These are phyloP conservation scores for Penicillium hordei DNA, from an alignment of 2,329 filamentous ascomycete genomes.

Conservation along the genomic window DNA sequence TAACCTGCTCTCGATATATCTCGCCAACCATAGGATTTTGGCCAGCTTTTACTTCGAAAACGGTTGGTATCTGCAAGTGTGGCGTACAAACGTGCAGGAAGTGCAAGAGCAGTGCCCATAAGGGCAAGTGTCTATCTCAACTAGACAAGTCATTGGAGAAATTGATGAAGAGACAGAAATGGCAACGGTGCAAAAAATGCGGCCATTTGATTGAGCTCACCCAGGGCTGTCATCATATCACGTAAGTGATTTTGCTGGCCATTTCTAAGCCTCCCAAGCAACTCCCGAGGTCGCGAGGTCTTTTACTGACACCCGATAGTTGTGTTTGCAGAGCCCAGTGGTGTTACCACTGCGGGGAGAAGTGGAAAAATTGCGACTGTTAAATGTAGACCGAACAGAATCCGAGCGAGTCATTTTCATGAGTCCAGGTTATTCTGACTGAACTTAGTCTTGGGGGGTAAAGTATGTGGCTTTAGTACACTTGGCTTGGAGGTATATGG, in stretches of 20 bases:
- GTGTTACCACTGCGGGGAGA: neutral
- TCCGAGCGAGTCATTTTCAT: neutral
- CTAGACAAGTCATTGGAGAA: neutral
- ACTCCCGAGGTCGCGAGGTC: neutral
- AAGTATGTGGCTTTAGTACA: neutral
- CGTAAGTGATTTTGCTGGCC: neutral
- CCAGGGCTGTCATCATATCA: neutral
- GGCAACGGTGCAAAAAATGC: neutral
- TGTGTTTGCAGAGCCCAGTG: constrained; percentile 2
- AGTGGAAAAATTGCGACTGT: neutral
- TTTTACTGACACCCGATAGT: neutral
- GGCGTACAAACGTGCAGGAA: neutral
- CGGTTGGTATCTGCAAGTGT: neutral
- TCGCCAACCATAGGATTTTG: neutral
- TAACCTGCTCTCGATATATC: neutral
- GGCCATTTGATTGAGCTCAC: neutral
- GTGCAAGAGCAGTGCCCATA: neutral
- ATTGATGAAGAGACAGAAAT: neutral
- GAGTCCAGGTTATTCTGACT: neutral
- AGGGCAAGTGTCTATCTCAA: neutral
- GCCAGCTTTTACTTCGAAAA: neutral
- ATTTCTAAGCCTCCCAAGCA: neutral
- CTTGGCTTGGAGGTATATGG: neutral
- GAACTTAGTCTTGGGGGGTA: neutral
- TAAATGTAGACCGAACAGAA: neutral